Evolutionary conservation across 495 filamentous ascomycete species (phyloP), one percentile per base, ranked within the genome.

Genomic region (Cairneyella variabilis): DNA sequence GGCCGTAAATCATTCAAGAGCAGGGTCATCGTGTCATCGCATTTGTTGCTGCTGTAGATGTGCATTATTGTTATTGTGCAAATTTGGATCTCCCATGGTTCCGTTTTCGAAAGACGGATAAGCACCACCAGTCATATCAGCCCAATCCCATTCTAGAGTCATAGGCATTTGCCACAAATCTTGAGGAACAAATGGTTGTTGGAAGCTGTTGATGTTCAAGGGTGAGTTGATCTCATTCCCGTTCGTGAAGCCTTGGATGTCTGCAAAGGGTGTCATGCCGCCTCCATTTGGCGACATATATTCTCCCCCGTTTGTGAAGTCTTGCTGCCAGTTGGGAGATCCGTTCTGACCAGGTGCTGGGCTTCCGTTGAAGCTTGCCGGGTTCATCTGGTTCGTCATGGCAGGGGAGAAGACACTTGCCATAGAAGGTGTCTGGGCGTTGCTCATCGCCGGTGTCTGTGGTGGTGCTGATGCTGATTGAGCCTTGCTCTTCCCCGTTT

Each of bases 131-230:
- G 83, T 86, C 79, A 93, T 86, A 64, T 96, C 90, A 0, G 90
- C 90, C 93, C 95, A 97, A 64, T 97, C 90, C 95, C 95, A 98
- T 64, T 97, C 95, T 18, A 97, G 79, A 12, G 89, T 93, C 84
- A 96, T 95, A 3, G 87, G 87, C 86, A 91, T 90, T 67, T 90
- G 86, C 88, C 91, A 98, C 46, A 98, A 70, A 74, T 97, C 95
- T 61, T 92, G 90, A n/a, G 93, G 93, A 39, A 97, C 86, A 62
- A 96, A 90, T 1, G 91, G 91, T 57, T 96, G 90, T 64, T 96
- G 90, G 64, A 90, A 91, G 20, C 72, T 47, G 26, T 57, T 60
- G n/a, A 56, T 53, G 26, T 53, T 56, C 7, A 57, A 34, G 11
- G 56, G 45, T 3, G 53, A 54, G 25, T 48, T 55, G 9, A 70